A percentile compares a stretch with the other conserved stretches of the same genome.
Evolutionary conservation across 2,329 filamentous ascomycete species (phyloP).

Genomic region (Trichoderma breve): DNA sequence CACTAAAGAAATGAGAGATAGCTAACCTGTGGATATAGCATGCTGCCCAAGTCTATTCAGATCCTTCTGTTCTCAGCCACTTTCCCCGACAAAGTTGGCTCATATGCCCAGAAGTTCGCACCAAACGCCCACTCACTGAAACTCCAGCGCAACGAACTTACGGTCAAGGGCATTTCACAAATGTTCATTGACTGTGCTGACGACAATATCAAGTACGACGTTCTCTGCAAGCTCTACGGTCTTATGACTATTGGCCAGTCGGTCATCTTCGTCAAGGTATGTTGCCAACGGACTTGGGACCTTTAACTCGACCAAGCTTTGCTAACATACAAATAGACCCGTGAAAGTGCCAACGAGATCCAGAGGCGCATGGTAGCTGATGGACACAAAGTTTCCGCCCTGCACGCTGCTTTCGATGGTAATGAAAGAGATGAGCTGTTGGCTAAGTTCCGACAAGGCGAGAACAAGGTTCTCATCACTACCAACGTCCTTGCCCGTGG

Average conservation of each 20-base stretch:
- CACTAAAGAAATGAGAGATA: background rate
- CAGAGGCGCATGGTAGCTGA: constrained; percentile 82
- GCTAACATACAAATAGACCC: constrained; percentile 56
- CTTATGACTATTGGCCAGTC: constrained; percentile 96
- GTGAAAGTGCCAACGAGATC: constrained; percentile 81
- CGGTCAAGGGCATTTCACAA: constrained; percentile 95
- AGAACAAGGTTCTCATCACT: constrained; percentile 93
- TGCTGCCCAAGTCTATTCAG: constrained; percentile 74
- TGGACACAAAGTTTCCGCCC: constrained; percentile 85
- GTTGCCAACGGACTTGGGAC: background rate
- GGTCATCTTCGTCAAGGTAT: constrained; percentile 93
- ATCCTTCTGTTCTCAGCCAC: constrained; percentile 95
- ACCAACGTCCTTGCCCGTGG: constrained; percentile 96
- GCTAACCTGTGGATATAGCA: constrained; percentile 43
- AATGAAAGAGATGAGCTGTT: constrained; percentile 79
- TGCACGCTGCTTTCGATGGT: constrained; percentile 87
- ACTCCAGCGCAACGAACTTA: constrained; percentile 85
- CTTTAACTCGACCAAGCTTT: background rate
- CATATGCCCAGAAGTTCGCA: constrained; percentile 80
- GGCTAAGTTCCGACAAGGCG: constrained; percentile 79
- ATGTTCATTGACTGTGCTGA: constrained; percentile 92
- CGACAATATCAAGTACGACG: constrained; percentile 80
- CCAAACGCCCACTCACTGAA: constrained; percentile 84
- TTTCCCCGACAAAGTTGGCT: constrained; percentile 79
- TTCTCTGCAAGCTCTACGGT: constrained; percentile 89